A percentile compares a stretch with the other conserved stretches of the same genome.
phyloP scores from a whole-genome alignment of 106 monocot genomes.

The Dactylorhiza incarnata region DNA sequence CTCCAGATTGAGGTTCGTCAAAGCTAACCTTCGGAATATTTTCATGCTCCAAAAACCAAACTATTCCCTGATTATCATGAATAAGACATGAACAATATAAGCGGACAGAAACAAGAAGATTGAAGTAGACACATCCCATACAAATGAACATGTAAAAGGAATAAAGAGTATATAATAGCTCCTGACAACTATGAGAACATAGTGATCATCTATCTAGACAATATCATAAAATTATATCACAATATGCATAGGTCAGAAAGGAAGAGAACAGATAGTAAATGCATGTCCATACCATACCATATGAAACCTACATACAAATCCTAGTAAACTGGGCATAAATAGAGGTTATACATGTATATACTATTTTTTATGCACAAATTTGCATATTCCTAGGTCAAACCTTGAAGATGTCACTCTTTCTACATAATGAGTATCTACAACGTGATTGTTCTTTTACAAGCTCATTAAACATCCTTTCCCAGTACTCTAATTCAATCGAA shows the following conservation, averaged over 20 bases:
- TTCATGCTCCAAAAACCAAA: constrained; percentile 82
- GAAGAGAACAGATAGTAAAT: not conserved
- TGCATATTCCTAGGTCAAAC: not conserved
- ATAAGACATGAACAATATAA: not conserved
- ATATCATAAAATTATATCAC: not conserved
- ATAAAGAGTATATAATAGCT: too few relatives aligned
- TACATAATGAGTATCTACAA: too few relatives aligned
- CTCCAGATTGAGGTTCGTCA: constrained; percentile 36
- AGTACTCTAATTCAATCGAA: too few relatives aligned
- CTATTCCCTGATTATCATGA: constrained; percentile 44
- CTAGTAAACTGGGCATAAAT: not conserved
- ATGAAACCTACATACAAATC: not conserved
- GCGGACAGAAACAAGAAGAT: not conserved
- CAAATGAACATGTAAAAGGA: not conserved
- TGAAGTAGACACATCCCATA: not conserved
- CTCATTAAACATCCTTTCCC: too few relatives aligned
- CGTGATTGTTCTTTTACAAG: too few relatives aligned
- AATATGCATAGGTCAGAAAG: not conserved
- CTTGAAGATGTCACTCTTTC: not conserved
- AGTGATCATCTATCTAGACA: not conserved
- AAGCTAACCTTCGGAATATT: constrained; percentile 35
- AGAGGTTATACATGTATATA: not conserved
- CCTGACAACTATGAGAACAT: not conserved
- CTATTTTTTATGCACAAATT: not conserved
- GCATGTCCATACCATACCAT: not conserved